phyloP scores from a whole-genome alignment of 148 eudicot genomes.

The Heliamphora exappendiculata region DNA sequence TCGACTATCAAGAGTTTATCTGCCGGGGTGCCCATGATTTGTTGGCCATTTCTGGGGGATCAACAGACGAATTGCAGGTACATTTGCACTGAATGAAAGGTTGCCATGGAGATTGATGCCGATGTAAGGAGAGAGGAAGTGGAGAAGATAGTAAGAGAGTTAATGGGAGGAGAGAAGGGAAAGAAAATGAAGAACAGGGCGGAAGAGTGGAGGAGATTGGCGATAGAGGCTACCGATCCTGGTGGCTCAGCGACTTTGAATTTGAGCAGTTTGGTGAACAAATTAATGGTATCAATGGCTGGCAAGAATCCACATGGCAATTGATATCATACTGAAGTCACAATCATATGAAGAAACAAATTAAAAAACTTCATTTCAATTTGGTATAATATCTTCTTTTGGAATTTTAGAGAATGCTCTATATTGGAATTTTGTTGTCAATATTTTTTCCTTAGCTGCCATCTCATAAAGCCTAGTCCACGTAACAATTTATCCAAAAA shows the following conservation, averaged over 20 bases:
- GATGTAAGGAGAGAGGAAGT: neutral
- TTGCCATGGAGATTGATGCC: neutral
- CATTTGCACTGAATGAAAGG: neutral
- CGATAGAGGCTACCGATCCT: neutral
- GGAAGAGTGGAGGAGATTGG: neutral
- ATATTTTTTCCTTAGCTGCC: too few relatives aligned
- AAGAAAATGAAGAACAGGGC: constrained; percentile 9
- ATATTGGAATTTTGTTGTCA: too few relatives aligned
- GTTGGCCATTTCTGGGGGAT: constrained; percentile 13
- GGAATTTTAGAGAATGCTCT: too few relatives aligned
- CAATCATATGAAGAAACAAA: too few relatives aligned
- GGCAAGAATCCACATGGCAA: neutral
- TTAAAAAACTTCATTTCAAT: too few relatives aligned
- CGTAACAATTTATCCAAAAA: too few relatives aligned
- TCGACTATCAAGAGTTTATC: constrained; percentile 16
- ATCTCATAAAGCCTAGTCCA: too few relatives aligned
- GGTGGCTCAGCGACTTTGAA: neutral
- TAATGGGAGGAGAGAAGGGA: constrained; percentile 4
- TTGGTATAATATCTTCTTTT: too few relatives aligned
- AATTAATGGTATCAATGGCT: neutral
- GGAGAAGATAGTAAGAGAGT: neutral
- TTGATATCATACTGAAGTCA: too few relatives aligned
- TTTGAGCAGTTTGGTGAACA: constrained; percentile 7
- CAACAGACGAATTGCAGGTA: constrained; percentile 8
- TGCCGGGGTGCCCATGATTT: constrained; percentile 14